These are phyloP conservation scores for Puccinia triticina DNA, from an alignment of 1,284 basidiomycete species.

Conservation along the genomic window DNA sequence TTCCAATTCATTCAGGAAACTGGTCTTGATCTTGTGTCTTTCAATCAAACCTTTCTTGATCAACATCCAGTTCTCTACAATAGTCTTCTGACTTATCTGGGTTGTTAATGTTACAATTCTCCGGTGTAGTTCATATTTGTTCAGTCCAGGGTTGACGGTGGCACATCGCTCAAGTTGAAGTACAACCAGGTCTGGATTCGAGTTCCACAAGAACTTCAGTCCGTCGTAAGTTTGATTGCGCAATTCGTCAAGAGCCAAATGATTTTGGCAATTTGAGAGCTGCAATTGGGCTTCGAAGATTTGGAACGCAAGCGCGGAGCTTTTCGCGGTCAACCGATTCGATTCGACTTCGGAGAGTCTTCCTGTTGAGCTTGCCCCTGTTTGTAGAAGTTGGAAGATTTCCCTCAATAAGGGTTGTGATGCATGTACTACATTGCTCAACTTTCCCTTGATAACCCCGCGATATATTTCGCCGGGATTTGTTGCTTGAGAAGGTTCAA, in stretches of 20 bases:
- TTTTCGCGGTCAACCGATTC: neutral
- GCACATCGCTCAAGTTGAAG: neutral
- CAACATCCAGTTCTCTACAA: neutral
- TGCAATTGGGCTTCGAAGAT: neutral
- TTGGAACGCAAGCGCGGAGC: neutral
- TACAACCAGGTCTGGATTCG: neutral
- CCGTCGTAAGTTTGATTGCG: neutral
- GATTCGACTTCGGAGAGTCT: no score
- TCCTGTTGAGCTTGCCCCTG: no score
- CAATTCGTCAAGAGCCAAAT: neutral
- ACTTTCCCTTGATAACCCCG: neutral
- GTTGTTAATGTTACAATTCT: neutral
- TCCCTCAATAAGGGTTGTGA: neutral
- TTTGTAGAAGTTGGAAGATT: neutral
- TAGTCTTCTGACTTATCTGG: neutral
- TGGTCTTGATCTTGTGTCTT: neutral
- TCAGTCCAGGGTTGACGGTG: neutral
- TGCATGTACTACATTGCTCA: neutral
- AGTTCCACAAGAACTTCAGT: conserved; percentile 1
- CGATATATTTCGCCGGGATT: neutral
- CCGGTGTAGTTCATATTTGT: neutral
- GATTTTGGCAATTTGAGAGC: neutral
- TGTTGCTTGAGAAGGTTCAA: neutral
- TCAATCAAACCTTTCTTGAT: neutral
- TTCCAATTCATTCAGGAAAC: neutral